Base-by-base conservation (phyloP, 345 rosid genomes). In the Erodium maritimum region DNA sequence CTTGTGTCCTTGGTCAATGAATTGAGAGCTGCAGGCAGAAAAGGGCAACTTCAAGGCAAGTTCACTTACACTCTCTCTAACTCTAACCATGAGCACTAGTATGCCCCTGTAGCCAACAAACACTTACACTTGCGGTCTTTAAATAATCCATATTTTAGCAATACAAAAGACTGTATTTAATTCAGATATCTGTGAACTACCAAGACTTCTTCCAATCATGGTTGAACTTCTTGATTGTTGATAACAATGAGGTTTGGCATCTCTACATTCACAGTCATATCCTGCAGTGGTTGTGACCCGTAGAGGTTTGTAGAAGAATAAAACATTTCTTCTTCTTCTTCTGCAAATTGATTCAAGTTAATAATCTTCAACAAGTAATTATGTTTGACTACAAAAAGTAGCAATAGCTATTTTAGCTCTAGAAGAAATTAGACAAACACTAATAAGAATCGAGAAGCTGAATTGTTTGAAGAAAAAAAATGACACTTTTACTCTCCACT, bases 21-120 rank as follows among this genome's bases (percentile, higher is more conserved):
- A 68, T 61, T 87, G 59, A 82, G 87, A 75, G 72, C 71, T n/a
- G 69, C 84, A 13, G 99, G 99, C 24, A 82, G 70, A 77, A 79
- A 71, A 61, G 96, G 96, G 52, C 84, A 87, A 64, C 80, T 77
- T 73, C 95, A 77, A 79, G 88, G 99, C 79, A 82, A 83, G 95
- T 77, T 42, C 48, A 42, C 48, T 42, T 42, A 42, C 17, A 14
- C 48, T 10, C 12, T 42, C 16, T 42, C 48, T 7, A 10, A 42
- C 48, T 42, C 48, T 42, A 10, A 42, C 14, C 12, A 42, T 14
- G 17, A 42, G 48, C 48, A 42, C 14, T 3, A 42, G 48, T 16
- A 42, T n/a, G n/a, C 48, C 48, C 48, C 48, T 42, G 17, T 42
- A 10, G 48, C 16, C 14, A 10, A 42, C 3, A 42, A 42, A 7